Evolutionary conservation across 306 rosid genomes (phyloP), one percentile per base, ranked within the genome.

Genomic region (Cicer cuneatum): DNA sequence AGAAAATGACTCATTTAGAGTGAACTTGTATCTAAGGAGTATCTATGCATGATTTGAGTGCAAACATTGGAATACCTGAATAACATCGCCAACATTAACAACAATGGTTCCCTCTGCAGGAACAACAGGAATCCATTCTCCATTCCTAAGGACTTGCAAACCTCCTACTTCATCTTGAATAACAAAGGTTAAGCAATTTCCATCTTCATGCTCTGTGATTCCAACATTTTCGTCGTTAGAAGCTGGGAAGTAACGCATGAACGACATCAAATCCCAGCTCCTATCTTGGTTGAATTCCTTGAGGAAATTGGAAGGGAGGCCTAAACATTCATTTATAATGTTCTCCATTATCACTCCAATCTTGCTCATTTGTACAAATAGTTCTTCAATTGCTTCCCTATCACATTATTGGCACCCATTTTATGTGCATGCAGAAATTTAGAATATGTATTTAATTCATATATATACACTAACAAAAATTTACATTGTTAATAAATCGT

Each of bases 161-260:
- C 89, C 90, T 59, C 90, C 93, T n/a, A 73, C 84, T 2, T 53
- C 84, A 76, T 89, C 89, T 19, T 85, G 90, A 40, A 83, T 0
- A 6, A 86, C 84, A 41, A 86, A 72, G 53, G 87, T 80, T 7
- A 89, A 6, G 5, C 48, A 54, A 45, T 83, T 89, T 7, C 68
- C 84, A 77, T 89, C 89, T 78, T 86, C 86, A 33, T 84, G 89
- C 57, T 75, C 81, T 9, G 72, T 2, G 52, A 78, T 53, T 11
- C 87, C 90, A 47, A 71, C 78, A 10, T 81, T 58, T 18, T 77
- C 90, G 1, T 8, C 14, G n/a, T 45, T 41, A 19, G 81, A 56
- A 35, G 89, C 83, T 6, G 89, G 78, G 33, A 57, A 85, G 73
- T 86, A 89, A 66, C 24, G 83, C 29, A 56, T 12, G 0, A 79